Conservation (phyloP, 257 asterid genomes). For the Fraxinus excelsior region DNA sequence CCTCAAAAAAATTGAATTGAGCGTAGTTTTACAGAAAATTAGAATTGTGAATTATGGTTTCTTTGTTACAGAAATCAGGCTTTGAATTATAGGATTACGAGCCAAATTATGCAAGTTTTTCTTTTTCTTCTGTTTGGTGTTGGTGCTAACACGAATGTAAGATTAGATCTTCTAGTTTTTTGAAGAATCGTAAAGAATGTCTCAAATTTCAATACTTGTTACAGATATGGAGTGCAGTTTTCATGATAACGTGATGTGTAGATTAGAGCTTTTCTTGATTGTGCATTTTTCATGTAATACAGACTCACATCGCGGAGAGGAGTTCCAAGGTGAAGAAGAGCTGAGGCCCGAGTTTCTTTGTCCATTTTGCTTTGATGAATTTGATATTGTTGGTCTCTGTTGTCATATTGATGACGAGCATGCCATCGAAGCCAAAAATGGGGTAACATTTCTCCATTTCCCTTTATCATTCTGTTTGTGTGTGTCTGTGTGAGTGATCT, state of each 20-base stretch:
- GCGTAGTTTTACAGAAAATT: not conserved
- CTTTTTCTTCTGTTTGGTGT: not conserved
- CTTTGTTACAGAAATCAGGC: not conserved
- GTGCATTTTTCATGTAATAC: constrained; percentile 23
- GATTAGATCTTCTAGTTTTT: not conserved
- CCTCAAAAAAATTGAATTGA: not conserved
- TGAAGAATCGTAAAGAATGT: constrained; percentile 7
- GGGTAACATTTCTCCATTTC: constrained; percentile 41
- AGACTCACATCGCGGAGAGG: constrained; percentile 66
- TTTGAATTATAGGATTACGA: not conserved
- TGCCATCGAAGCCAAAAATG: constrained; percentile 72
- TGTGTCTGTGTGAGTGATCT: not conserved
- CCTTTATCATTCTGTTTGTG: constrained; percentile 13
- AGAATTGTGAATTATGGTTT: constrained; percentile 22
- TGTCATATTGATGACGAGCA: constrained; percentile 94
- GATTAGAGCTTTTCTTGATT: not conserved
- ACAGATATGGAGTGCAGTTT: not conserved
- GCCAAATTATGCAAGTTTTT: not conserved
- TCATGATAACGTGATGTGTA: not conserved
- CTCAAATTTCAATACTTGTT: not conserved
- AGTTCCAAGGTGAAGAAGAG: constrained; percentile 66
- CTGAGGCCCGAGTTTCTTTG: constrained; percentile 67
- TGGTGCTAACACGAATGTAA: not conserved
- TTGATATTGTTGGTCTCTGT: constrained; percentile 84
- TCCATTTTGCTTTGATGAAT: constrained; percentile 83